A percentile compares a stretch with the other conserved stretches of the same genome.
These are phyloP conservation scores for Hippophae rhamnoides DNA, from an alignment of 306 rosid genomes.

Conservation along the genomic window DNA sequence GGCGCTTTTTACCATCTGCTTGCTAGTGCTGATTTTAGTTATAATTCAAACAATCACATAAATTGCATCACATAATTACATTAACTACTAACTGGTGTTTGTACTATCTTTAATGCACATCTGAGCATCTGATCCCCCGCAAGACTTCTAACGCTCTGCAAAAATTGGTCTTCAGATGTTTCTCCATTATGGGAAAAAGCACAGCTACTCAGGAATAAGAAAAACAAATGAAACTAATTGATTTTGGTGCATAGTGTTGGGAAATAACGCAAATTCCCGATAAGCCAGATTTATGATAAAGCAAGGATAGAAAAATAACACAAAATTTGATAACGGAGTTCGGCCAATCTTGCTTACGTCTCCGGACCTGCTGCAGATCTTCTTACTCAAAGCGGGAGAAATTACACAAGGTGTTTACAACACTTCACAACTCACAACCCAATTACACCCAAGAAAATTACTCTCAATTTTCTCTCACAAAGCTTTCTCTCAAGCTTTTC, in stretches of 20 bases:
- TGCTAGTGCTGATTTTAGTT: background rate
- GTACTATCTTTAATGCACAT: conserved; percentile 57
- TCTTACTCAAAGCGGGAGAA: too few relatives aligned
- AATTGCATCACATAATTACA: background rate
- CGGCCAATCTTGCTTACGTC: too few relatives aligned
- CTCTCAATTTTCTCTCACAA: too few relatives aligned
- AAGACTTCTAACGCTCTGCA: conserved; percentile 59
- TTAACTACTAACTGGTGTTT: conserved; percentile 45
- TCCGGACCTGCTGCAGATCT: too few relatives aligned
- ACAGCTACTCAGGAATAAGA: conserved; percentile 41
- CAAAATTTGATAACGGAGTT: too few relatives aligned
- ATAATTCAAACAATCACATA: background rate
- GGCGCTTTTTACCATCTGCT: conserved; percentile 17
- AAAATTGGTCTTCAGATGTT: conserved; percentile 71
- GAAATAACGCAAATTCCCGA: too few relatives aligned
- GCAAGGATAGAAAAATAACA: too few relatives aligned
- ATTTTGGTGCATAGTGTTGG: conserved; percentile 21
- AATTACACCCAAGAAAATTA: too few relatives aligned
- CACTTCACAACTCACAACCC: too few relatives aligned
- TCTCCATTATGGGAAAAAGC: conserved; percentile 13
- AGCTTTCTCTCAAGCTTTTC: too few relatives aligned
- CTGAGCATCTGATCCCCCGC: conserved; percentile 90
- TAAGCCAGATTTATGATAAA: too few relatives aligned
- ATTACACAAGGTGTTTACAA: too few relatives aligned
- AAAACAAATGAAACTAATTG: conserved; percentile 17